Base-by-base conservation (phyloP, 495 filamentous ascomycete genomes). In the Penicillium robsamsonii region DNA sequence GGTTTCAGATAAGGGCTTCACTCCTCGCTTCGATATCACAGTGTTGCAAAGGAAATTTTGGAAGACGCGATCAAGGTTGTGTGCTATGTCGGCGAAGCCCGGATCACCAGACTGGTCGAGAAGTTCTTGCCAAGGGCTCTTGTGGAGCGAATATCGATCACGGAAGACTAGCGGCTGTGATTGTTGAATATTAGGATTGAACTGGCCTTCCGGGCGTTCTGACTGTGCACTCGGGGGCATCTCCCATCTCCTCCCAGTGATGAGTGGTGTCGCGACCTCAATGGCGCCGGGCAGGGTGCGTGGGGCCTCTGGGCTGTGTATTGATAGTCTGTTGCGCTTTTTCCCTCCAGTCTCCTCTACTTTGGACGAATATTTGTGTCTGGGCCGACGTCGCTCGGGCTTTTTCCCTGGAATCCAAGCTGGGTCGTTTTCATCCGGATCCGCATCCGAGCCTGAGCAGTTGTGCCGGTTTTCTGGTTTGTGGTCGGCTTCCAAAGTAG, bases 221-320 rank as follows among this genome's bases (percentile, higher is more conserved):
- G 66, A 60, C 30, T 44, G 58, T 9, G 46, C 55, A 38, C 61
- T 68, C 25, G 52, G 24, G 4, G 63, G 59, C 15, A 41, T 43
- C 44, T 72, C 58, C 61, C 61, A 62, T 45, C 64, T 24, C 52
- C 67, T 75, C 7, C 75, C 75, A 0, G 71, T 75, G 48, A 79
- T 76, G 61, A 75, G 56, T 8, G 76, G 76, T 17, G 76, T 79
- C 38, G 76, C 72, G 25, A 79, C 64, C 53, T 79, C 71, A 50
- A 79, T 77, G 7, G 74, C 73, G n/a, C 76, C 76, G 15, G 74
- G 76, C 8, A 79, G 58, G 15, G 66, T 70, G 48, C 64, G 72
- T 42, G 60, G 58, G n/a, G 56, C 48, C 45, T 79, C 74, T 1
- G 76, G 75, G 45, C 75, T 79, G 20, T 64, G 64, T 40, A 76